Percentiles rank a stretch among this genome's conserved stretches.
phyloP scores from a whole-genome alignment of 1,284 basidiomycete genomes.

The Psilocybe mexicana region DNA sequence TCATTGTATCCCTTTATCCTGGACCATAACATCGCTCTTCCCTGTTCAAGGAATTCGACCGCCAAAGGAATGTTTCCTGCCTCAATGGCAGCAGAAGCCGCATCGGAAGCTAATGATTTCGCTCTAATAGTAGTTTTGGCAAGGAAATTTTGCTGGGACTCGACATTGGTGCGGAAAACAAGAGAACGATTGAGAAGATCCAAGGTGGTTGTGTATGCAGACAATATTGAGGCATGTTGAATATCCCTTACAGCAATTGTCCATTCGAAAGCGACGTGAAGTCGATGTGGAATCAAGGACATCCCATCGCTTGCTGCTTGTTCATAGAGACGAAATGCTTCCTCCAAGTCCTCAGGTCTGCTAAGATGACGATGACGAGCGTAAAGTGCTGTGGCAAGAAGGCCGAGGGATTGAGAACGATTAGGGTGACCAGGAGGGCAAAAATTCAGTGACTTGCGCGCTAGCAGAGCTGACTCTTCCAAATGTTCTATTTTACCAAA shows the following conservation, averaged over 20 bases:
- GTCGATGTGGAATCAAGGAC: neutral
- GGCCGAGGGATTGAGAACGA: no score
- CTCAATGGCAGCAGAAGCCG: slow-evolving; percentile 36
- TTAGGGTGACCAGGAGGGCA: no score
- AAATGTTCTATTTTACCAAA: no score
- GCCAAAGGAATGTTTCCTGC: slow-evolving; percentile 31
- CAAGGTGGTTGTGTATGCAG: neutral
- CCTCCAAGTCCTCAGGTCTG: neutral
- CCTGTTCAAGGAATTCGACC: slow-evolving; percentile 36
- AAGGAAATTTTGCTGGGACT: neutral
- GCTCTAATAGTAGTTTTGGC: neutral
- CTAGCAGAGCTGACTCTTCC: no score
- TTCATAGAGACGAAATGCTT: neutral
- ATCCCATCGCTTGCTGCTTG: neutral
- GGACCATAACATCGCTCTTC: slow-evolving; percentile 33
- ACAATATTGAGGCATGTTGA: neutral
- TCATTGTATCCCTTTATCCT: slow-evolving; percentile 22
- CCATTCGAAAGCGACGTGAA: neutral
- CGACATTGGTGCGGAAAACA: neutral
- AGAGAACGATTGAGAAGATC: neutral
- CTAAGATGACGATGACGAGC: no score
- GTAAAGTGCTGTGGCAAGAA: no score
- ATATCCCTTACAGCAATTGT: neutral
- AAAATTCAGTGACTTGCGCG: no score
- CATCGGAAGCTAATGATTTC: slow-evolving; percentile 28